Percentiles rank a stretch among this genome's conserved stretches.
These are phyloP conservation scores for Yarrowia divulgata DNA, from an alignment of 805 yeast genomes.

Conservation along the genomic window DNA sequence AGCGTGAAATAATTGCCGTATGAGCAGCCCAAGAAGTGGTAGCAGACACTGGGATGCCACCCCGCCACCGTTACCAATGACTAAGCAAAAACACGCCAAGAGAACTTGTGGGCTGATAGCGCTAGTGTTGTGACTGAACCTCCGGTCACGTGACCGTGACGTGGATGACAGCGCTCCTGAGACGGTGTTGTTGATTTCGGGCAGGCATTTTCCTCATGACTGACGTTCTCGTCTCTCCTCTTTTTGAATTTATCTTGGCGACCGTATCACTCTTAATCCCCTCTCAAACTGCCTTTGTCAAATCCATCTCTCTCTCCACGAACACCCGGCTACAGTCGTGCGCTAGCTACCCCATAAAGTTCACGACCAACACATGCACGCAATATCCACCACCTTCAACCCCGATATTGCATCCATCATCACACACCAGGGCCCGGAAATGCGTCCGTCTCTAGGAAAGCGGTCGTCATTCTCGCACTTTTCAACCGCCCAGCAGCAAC, in stretches of 20 bases:
- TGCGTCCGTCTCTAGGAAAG: conserved; percentile 45
- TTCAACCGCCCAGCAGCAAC: conserved; percentile 41
- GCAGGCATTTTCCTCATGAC: no score
- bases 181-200: no score
- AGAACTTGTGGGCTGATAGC: no score
- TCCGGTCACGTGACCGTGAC: conserved; percentile 9
- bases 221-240: no score
- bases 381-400: not conserved
- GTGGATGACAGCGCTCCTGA: conserved; percentile 17
- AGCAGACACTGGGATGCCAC: no score
- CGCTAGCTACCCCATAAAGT: conserved; percentile 18
- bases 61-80: not conserved
- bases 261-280: not conserved
- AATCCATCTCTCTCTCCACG: not conserved
- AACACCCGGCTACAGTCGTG: not conserved
- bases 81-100: not conserved
- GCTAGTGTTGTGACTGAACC: no score
- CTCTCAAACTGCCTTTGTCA: not conserved
- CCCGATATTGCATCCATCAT: conserved; percentile 33
- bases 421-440: conserved; percentile 37
- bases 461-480: conserved; percentile 47
- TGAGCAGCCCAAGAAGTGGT: no score
- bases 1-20: no score
- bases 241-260: not conserved
- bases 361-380: conserved; percentile 28